Conservation (phyloP, 1,284 basidiomycete species). For the Cryptococcus depauperatus region DNA sequence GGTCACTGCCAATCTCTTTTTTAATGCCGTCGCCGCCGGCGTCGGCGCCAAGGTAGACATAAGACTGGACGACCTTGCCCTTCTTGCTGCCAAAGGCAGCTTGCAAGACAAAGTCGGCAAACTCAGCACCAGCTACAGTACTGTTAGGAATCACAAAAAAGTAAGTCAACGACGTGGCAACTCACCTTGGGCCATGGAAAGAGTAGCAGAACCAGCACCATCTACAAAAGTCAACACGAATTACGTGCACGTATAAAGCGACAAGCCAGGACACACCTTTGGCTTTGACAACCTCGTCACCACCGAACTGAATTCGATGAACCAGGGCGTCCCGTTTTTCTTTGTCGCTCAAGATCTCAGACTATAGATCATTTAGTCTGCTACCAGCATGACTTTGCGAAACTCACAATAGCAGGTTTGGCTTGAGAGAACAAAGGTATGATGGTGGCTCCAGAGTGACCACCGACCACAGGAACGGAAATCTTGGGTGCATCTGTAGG, state of each 20-base stretch:
- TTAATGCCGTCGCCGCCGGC: slow-evolving; percentile 43
- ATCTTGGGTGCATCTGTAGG: slow-evolving; percentile 56
- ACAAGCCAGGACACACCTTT: slow-evolving; percentile 26
- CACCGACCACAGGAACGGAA: slow-evolving; percentile 81
- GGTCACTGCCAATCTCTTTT: slow-evolving; percentile 46
- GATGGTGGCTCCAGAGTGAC: slow-evolving; percentile 94
- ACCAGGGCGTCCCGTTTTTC: slow-evolving; percentile 58
- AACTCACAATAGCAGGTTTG: slow-evolving; percentile 39
- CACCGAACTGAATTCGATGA: slow-evolving; percentile 71
- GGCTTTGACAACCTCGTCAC: slow-evolving; percentile 61
- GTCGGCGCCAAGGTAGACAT: slow-evolving; percentile 63
- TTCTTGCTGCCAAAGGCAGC: slow-evolving; percentile 75
- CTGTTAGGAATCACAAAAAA: not conserved
- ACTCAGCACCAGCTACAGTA: slow-evolving; percentile 66
- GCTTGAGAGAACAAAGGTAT: slow-evolving; percentile 88
- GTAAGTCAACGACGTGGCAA: slow-evolving; percentile 1
- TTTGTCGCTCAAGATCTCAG: slow-evolving; percentile 51
- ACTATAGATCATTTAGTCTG: too few species aligned
- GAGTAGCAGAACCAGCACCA: slow-evolving; percentile 78
- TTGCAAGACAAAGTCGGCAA: slow-evolving; percentile 70
- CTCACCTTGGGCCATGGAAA: slow-evolving; percentile 78
- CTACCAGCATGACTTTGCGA: too few species aligned
- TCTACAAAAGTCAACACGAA: slow-evolving; percentile 64
- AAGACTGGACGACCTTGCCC: slow-evolving; percentile 73
- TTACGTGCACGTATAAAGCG: not conserved